phyloP scores from a whole-genome alignment of 2,329 filamentous ascomycete species.

The Helminthosporium solani region DNA sequence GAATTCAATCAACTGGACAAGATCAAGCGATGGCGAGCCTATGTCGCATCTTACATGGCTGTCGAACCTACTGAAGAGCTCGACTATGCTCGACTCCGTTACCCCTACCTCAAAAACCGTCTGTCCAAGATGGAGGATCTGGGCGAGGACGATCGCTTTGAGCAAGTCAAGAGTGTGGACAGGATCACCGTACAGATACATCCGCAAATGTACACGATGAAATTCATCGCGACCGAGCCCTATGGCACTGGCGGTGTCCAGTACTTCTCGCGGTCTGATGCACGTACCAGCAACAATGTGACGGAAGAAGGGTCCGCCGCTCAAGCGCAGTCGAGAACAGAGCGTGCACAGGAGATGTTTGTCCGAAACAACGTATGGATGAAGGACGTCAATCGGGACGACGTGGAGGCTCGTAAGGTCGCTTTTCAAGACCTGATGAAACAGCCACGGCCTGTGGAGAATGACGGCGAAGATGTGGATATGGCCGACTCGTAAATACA shows the following conservation, averaged over 20 bases:
- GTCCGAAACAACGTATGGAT: conserved; percentile 49
- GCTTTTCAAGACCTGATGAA: conserved; percentile 36
- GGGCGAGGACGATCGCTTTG: conserved; percentile 32
- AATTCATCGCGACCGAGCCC: conserved; percentile 45
- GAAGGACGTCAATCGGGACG: conserved; percentile 48
- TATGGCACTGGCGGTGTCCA: conserved; percentile 38
- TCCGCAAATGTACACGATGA: conserved; percentile 45
- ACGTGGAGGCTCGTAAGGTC: conserved; percentile 48
- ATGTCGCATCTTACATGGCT: conserved; percentile 87
- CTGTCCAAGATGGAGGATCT: conserved; percentile 38
- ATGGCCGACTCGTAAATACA: conserved; percentile 23
- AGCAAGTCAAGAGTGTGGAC: conserved; percentile 40
- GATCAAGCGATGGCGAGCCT: conserved; percentile 82
- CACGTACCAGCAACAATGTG: conserved; percentile 36
- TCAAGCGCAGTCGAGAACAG: conserved; percentile 31
- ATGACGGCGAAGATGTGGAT: conserved; percentile 24
- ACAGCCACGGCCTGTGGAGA: conserved; percentile 18
- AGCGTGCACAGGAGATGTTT: conserved; percentile 45
- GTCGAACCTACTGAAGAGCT: conserved; percentile 72
- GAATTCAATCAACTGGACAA: conserved; percentile 68
- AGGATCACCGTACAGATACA: conserved; percentile 48
- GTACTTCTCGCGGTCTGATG: conserved; percentile 43
- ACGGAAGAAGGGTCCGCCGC: conserved; percentile 38
- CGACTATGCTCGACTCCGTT: conserved; percentile 31
- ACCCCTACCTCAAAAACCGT: conserved; percentile 47